These are phyloP conservation scores for Fusarium brevicatenulatum DNA, from an alignment of 2,329 filamentous ascomycete genomes.

Conservation along the genomic window DNA sequence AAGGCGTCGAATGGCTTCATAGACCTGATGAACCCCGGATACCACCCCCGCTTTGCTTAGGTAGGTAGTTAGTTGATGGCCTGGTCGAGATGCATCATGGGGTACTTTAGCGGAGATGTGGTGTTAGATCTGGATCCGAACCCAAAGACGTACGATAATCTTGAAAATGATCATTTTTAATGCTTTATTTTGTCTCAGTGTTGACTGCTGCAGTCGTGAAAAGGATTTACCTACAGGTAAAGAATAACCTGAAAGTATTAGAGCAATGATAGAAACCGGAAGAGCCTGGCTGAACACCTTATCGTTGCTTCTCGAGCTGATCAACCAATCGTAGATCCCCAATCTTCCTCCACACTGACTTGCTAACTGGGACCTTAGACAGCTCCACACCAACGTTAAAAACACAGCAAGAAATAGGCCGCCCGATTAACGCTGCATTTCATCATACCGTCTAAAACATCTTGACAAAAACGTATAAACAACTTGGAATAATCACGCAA, in stretches of 20 bases:
- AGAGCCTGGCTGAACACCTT: neutral
- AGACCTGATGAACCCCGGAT: slow-evolving; percentile 21
- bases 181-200: neutral
- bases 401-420: slow-evolving; percentile 12
- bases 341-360: slow-evolving; percentile 20
- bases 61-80: neutral
- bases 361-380: slow-evolving; percentile 10
- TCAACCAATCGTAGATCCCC: slow-evolving; percentile 15
- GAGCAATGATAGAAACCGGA: neutral
- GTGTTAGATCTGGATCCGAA: slow-evolving; percentile 14
- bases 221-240: neutral
- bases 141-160: neutral
- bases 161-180: neutral
- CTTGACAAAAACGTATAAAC: slow-evolving; percentile 5
- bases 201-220: neutral
- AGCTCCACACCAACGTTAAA: slow-evolving; percentile 20
- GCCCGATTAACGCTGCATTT: slow-evolving; percentile 7
- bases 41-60: slow-evolving; percentile 29
- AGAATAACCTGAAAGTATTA: neutral
- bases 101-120: slow-evolving; percentile 21
- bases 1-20: slow-evolving; percentile 18
- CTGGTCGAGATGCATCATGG: slow-evolving; percentile 26
- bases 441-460: slow-evolving; percentile 7
- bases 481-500: neutral
- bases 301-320: neutral